These are phyloP conservation scores for Mangifera indica DNA, from an alignment of 345 rosid species.

Conservation along the genomic window DNA sequence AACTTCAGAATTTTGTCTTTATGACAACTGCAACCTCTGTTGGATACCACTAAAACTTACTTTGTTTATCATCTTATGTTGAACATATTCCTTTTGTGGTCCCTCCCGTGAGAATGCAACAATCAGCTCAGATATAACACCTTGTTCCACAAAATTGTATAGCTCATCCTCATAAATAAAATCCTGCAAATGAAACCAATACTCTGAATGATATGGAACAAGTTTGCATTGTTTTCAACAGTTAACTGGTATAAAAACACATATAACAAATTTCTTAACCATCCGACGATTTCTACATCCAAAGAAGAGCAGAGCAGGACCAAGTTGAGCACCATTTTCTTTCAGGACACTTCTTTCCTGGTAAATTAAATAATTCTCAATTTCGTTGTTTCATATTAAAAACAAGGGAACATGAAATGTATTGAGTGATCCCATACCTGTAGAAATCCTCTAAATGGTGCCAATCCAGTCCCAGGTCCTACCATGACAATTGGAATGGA, in stretches of 20 bases:
- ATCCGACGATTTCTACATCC: slow-evolving; percentile 87
- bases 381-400: slow-evolving; percentile 4
- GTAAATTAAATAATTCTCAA: slow-evolving; percentile 1
- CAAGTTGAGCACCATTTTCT: slow-evolving; percentile 71
- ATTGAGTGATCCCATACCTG: slow-evolving; percentile 33
- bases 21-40: not conserved
- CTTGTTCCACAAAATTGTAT: slow-evolving; percentile 54
- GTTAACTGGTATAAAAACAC: slow-evolving; percentile 7
- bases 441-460: slow-evolving; percentile 67
- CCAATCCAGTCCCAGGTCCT: slow-evolving; percentile 73
- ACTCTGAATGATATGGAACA: not conserved
- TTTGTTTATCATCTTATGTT: slow-evolving; percentile 90
- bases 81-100: slow-evolving; percentile 91
- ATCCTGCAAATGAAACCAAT: slow-evolving; percentile 38
- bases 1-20: not conserved
- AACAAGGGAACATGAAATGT: slow-evolving; percentile 4
- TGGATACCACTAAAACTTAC: slow-evolving; percentile 24
- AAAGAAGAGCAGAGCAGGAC: slow-evolving; percentile 74
- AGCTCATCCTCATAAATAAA: slow-evolving; percentile 88
- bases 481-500: slow-evolving; percentile 57
- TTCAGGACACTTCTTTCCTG: slow-evolving; percentile 85
- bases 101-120: slow-evolving; percentile 97
- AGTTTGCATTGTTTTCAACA: slow-evolving; percentile 2
- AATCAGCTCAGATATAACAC: slow-evolving; percentile 75
- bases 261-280: slow-evolving; percentile 39